phyloP scores from a whole-genome alignment of 805 yeast genomes.

The Blastobotrys attinorum region DNA sequence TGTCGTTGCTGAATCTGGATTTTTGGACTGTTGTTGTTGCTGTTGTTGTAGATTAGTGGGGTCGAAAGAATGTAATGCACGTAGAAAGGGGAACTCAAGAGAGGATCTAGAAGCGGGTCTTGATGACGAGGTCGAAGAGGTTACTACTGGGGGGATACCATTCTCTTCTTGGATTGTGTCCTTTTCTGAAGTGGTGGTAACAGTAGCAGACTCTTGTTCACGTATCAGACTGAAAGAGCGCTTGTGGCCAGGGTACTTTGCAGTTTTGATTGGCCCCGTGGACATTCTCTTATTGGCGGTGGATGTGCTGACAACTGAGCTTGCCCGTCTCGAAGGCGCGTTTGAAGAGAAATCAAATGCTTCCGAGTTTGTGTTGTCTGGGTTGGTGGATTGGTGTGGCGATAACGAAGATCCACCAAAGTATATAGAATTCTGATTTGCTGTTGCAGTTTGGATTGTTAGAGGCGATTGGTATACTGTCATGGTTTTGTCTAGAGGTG shows the following conservation, averaged over 20 bases:
- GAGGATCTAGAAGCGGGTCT: conserved; percentile 1
- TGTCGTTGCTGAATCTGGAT: too few relatives aligned
- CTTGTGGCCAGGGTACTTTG: conserved; percentile 3
- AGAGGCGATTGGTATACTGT: too few relatives aligned
- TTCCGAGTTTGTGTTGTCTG: neutral
- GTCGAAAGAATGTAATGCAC: conserved; percentile 29
- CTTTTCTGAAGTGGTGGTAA: neutral
- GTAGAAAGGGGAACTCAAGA: conserved; percentile 26
- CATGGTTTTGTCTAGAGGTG: too few relatives aligned
- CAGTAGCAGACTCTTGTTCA: neutral
- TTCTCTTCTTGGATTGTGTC: neutral
- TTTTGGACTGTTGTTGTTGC: conserved; percentile 11
- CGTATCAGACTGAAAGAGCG: neutral
- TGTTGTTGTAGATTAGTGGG: conserved; percentile 16
- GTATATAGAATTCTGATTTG: too few relatives aligned
- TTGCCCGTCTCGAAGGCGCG: conserved; percentile 5
- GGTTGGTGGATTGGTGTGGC: neutral
- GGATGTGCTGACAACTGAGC: conserved; percentile 5
- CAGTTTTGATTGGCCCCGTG: conserved; percentile 1
- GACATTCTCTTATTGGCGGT: conserved; percentile 1
- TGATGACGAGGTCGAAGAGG: too few relatives aligned
- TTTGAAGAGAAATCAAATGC: conserved; percentile 8
- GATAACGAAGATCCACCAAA: too few relatives aligned
- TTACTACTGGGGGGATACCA: too few relatives aligned
- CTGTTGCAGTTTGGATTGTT: too few relatives aligned